Base-by-base conservation (phyloP, 441 rosid genomes). In the Adansonia gregorii region DNA sequence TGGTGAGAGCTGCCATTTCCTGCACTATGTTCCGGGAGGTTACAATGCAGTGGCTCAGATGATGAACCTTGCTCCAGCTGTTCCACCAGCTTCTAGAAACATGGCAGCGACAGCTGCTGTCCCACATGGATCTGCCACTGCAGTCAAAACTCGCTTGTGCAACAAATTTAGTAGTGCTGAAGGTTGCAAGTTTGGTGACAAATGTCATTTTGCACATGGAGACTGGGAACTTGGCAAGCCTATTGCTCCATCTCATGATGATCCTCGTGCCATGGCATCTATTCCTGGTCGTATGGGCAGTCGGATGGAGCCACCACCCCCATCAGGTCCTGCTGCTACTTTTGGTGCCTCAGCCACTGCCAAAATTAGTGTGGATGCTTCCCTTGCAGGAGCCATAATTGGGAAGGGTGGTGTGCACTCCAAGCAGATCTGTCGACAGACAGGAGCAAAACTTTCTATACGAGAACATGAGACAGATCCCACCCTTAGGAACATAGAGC, bases 1-100 rank as follows among this genome's bases (percentile, higher is more conserved):
- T 80, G 98, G 98, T 22, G 98, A 93, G 79, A 82, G 90, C 79
- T 95, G 98, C 76, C 98, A 91, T 84, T 93, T 89, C 81, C 78
- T 91, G 87, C 98, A 93, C 82, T 75, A 89, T 76, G 88, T 93
- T 54, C 91, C 97, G 8, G 93, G 98, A 67, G 97, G 97, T 4
- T 90, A 89, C 79, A 89, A 92, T 46, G 89, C 91, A 15, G 96
- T 90, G 59, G 85, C 94, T 56, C 94, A 91, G 82, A 87, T 87
- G 89, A 86, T 87, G 91, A 91, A 88, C 76, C 83, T 88, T 5
- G 76, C 82, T 1, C 88, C 90, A 11, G 54, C 81, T 77, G 81
- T 64, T 14, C 76, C 85, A 46, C 82, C 86, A 17, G 46, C 79
- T 0, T 72, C 95, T 8, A 82, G 91, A 82, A 86, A 81, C 46